Evolutionary conservation across 306 rosid species (phyloP), one percentile per base, ranked within the genome.

Genomic region (Castanea mollissima): DNA sequence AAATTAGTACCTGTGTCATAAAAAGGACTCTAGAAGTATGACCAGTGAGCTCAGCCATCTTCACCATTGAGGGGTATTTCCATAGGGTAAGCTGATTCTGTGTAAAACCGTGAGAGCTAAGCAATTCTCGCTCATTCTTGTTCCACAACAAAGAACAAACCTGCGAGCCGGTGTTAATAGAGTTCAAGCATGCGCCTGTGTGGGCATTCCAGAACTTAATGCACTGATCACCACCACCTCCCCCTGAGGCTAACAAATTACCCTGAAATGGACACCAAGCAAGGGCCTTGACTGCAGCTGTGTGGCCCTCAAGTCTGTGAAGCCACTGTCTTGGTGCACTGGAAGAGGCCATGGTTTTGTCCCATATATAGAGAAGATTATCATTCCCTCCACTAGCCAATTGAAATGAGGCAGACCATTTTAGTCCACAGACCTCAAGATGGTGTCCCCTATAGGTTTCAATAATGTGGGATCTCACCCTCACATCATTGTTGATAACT

Each of bases 201-300:
- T 93, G 97, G 9, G 72, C n/a, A 15, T 35, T 67, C 97, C 96
- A 92, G 73, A 92, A 85, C 81, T 89, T 92, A 19, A 92, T 89
- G 89, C 87, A 78, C 21, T 89, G 92, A 27, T 92, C 97, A 58
- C 89, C 85, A 1, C 79, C 91, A 3, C 97, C 97, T 73, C 97
- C 97, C 51, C 97, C 97, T 3, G 95, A 78, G 41, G 91, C 91
- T 18, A 92, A 56, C 64, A 92, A 73, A 75, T 92, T 92, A 49
- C 85, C 82, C 85, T 92, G 97, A 76, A 92, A 90, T 1, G 97
- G 97, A 57, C 95, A 92, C 97, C 95, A 92, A 59, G 95, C 92
- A 1, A 92, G 91, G 67, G 97, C 97, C 76, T 90, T 90, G 6
- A 92, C 97, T 0, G 95, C 95, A 58, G 95, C 90, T 2, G 83